Evolutionary conservation across 2,329 filamentous ascomycete species (phyloP).

Genomic region (Fusarium heterosporum): DNA sequence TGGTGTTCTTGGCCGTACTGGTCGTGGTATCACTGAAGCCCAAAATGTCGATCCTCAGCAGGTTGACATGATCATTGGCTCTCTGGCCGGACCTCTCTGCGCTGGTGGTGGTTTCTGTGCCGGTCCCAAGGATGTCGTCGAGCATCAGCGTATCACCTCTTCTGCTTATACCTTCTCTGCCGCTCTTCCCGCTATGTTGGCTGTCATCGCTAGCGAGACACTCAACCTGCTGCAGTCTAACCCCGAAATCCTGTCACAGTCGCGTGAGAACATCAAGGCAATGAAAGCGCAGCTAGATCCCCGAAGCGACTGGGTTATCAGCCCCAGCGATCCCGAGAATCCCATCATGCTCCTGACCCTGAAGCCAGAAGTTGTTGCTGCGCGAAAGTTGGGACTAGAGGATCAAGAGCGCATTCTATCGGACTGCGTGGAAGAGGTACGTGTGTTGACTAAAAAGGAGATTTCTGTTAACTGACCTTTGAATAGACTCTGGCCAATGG

Average conservation of each 20-base stretch:
- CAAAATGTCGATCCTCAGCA: constrained; percentile 95
- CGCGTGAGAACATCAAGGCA: constrained; percentile 86
- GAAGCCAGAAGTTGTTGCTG: constrained; percentile 83
- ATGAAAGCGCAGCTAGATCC: constrained; percentile 92
- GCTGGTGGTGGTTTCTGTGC: constrained; percentile 97
- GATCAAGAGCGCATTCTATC: constrained; percentile 89
- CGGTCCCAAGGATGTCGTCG: constrained; percentile 88
- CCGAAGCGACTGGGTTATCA: constrained; percentile 90
- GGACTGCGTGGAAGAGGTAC: constrained; percentile 96
- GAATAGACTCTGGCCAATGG: constrained; percentile 82
- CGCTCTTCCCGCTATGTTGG: constrained; percentile 90
- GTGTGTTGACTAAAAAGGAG: constrained; percentile 39
- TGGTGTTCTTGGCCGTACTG: constrained; percentile 90
- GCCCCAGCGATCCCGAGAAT: constrained; percentile 84
- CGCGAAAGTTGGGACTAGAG: constrained; percentile 73
- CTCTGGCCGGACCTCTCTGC: constrained; percentile 88
- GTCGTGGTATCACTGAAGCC: constrained; percentile 91
- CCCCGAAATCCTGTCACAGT: constrained; percentile 81
- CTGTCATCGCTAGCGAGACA: constrained; percentile 95
- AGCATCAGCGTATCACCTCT: constrained; percentile 94
- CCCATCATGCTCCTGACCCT: constrained; percentile 86
- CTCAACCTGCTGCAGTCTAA: constrained; percentile 86
- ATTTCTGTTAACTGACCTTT: constrained; percentile 26
- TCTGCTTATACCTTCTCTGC: constrained; percentile 96
- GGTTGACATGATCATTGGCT: constrained; percentile 97